These are phyloP conservation scores for Microdochium paspali DNA, from an alignment of 2,329 filamentous ascomycete species.

Conservation along the genomic window DNA sequence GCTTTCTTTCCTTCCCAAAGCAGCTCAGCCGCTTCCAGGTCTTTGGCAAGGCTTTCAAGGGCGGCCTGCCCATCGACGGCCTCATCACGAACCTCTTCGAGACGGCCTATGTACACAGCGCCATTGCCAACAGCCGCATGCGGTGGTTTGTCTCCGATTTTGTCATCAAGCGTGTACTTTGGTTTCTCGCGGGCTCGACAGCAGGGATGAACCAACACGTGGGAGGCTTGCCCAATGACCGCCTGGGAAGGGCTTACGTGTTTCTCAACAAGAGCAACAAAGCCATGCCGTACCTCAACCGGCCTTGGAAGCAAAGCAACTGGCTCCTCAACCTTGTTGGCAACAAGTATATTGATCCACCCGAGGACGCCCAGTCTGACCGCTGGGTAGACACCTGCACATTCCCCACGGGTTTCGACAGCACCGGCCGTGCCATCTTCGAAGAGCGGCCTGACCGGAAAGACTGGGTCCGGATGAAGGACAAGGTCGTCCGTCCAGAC, in stretches of 20 bases:
- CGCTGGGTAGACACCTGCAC: background rate
- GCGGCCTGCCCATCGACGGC: background rate
- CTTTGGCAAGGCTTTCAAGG: background rate
- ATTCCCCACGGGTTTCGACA: background rate
- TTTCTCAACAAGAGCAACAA: background rate
- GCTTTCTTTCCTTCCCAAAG: background rate
- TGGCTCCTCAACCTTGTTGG: background rate
- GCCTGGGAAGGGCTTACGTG: background rate
- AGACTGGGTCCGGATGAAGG: background rate
- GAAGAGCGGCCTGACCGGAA: background rate
- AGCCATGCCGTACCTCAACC: background rate
- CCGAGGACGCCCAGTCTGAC: background rate
- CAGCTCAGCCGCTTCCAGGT: background rate
- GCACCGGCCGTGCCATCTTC: background rate
- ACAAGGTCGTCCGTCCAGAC: background rate
- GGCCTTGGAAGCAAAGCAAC: background rate
- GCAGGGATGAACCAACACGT: background rate
- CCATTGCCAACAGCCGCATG: background rate
- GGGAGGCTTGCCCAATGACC: background rate
- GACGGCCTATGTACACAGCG: background rate
- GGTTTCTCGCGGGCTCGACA: background rate
- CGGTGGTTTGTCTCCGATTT: background rate
- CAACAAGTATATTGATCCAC: background rate
- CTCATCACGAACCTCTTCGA: background rate
- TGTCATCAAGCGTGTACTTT: background rate